These are phyloP conservation scores for Musa beccarii DNA, from an alignment of 176 grass and related monocot genomes.

Conservation along the genomic window DNA sequence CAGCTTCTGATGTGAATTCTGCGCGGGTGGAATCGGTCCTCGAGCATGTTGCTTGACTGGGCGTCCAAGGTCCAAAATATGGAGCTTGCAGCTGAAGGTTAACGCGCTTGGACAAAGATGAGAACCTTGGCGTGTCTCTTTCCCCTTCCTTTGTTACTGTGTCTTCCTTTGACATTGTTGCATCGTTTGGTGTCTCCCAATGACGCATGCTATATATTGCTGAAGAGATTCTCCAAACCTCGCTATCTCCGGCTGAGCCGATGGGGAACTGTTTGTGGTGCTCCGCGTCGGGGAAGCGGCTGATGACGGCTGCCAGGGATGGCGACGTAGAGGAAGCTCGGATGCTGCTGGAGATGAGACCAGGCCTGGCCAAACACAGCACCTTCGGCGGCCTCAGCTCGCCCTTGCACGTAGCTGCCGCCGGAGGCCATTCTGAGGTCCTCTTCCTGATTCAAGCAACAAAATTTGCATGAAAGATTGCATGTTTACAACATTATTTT, in stretches of 20 bases:
- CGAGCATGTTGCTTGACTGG: too few species aligned
- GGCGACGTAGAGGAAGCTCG: constrained; percentile 52
- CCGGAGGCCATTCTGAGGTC: constrained; percentile 68
- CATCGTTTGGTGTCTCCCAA: too few species aligned
- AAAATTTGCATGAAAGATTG: neutral
- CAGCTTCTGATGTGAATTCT: too few species aligned
- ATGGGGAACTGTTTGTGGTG: constrained; percentile 88
- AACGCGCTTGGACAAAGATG: too few species aligned
- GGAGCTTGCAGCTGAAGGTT: too few species aligned
- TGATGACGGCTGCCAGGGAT: constrained; percentile 55
- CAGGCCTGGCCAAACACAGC: constrained; percentile 45
- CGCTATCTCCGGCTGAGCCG: neutral
- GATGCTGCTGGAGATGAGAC: constrained; percentile 42
- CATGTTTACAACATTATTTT: neutral
- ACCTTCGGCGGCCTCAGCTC: constrained; percentile 75
- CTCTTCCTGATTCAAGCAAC: neutral
- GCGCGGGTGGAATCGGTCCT: too few species aligned
- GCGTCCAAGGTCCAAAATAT: too few species aligned
- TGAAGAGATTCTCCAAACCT: neutral
- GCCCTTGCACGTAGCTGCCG: constrained; percentile 72
- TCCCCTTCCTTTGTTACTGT: too few species aligned
- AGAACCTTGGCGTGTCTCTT: too few species aligned
- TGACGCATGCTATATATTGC: too few species aligned
- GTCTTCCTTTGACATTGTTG: too few species aligned
- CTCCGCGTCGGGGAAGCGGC: constrained; percentile 47